Evolutionary conservation across 2,329 filamentous ascomycete genomes (phyloP).

Genomic region (Neodidymelliopsis sp.): DNA sequence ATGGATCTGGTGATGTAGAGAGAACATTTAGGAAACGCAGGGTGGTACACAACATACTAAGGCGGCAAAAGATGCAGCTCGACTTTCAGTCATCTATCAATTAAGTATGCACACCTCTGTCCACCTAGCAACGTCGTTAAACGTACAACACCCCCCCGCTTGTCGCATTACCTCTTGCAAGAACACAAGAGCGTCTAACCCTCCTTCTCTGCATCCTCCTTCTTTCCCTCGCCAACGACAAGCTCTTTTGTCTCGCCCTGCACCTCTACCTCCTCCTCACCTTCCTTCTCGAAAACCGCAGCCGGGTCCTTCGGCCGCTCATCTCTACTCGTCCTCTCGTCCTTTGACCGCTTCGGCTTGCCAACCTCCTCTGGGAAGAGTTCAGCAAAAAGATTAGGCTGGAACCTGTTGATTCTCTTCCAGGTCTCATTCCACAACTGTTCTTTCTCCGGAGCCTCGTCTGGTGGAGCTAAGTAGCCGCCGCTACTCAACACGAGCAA

Average conservation of each 20-base stretch:
- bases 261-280: constrained; percentile 3
- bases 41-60: too few relatives aligned
- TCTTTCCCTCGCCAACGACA: constrained; percentile 4
- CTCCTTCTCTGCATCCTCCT: constrained; percentile 17
- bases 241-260: constrained; percentile 9
- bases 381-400: constrained; percentile 66
- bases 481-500: constrained; percentile 93
- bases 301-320: constrained; percentile 18
- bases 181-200: constrained; percentile 15
- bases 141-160: neutral
- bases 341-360: constrained; percentile 37
- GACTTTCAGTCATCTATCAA: neutral
- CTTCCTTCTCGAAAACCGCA: constrained; percentile 17
- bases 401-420: constrained; percentile 65
- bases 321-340: constrained; percentile 24
- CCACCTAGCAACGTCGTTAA: too few relatives aligned
- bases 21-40: too few relatives aligned
- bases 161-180: neutral
- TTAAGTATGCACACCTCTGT: neutral
- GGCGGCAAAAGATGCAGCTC: too few relatives aligned
- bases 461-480: constrained; percentile 79
- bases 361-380: constrained; percentile 61
- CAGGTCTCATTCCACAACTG: constrained; percentile 68
- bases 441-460: constrained; percentile 58
- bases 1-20: too few relatives aligned